Conservation (phyloP, 192 early-diverging fungal species). For the Dispira simplex region DNA sequence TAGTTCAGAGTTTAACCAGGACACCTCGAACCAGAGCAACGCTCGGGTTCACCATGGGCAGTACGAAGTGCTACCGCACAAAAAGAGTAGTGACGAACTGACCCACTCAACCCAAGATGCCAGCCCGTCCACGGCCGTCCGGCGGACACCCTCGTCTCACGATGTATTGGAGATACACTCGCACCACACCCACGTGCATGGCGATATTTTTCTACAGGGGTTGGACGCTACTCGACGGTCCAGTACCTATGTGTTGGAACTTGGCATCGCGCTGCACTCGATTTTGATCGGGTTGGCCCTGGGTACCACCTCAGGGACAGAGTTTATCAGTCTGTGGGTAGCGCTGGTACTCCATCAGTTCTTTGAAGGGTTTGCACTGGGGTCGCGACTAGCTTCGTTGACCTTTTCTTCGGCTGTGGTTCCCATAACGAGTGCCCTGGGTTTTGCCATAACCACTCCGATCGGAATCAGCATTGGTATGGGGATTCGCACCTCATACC, state of each 20-base stretch:
- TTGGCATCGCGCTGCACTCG: constrained; percentile 67
- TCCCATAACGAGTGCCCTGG: constrained; percentile 25
- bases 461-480: constrained; percentile 67
- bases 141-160: background rate
- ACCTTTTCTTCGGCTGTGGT: constrained; percentile 8
- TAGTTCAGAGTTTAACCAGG: no score
- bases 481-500: constrained; percentile 47
- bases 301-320: constrained; percentile 31
- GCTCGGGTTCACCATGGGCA: background rate
- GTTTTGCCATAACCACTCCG: constrained; percentile 62
- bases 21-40: no score
- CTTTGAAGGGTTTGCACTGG: constrained; percentile 65
- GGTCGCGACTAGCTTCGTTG: constrained; percentile 48
- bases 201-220: constrained; percentile 13
- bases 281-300: constrained; percentile 60
- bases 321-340: constrained; percentile 38
- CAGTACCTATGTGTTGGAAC: constrained; percentile 53
- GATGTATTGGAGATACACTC: constrained; percentile 1
- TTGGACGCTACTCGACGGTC: constrained; percentile 21
- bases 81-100: background rate
- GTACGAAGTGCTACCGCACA: background rate
- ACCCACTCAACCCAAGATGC: background rate
- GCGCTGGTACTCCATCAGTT: constrained; percentile 64
- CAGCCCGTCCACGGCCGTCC: background rate
- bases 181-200: constrained; percentile 16